These are phyloP conservation scores for Xylariaceae sp. DNA, from an alignment of 2,329 filamentous ascomycete genomes.

Conservation along the genomic window DNA sequence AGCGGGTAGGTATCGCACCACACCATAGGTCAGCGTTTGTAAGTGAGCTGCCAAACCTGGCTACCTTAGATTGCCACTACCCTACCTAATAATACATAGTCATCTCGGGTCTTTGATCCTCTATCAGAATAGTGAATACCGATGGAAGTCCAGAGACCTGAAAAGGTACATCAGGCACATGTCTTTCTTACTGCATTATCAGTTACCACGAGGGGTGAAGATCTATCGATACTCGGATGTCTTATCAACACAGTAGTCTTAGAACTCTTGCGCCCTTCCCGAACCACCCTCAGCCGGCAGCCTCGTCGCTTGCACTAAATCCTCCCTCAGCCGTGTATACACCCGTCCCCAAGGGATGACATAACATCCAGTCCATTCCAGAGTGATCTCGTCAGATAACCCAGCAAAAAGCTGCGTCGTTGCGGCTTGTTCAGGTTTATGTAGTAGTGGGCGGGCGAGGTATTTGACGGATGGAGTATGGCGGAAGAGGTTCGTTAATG, in stretches of 20 bases:
- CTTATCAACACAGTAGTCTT: slow-evolving; percentile 11
- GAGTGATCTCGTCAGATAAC: slow-evolving; percentile 6
- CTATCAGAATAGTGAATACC: too few species aligned
- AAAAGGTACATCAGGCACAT: too few species aligned
- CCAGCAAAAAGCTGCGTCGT: slow-evolving; percentile 13
- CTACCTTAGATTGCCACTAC: too few species aligned
- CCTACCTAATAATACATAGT: too few species aligned
- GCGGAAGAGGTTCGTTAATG: slow-evolving; percentile 19
- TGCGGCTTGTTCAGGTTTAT: slow-evolving; percentile 13
- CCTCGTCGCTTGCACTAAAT: slow-evolving; percentile 12
- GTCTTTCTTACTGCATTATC: too few species aligned
- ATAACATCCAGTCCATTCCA: slow-evolving; percentile 11
- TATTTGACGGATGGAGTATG: slow-evolving; percentile 15
- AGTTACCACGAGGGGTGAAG: too few species aligned
- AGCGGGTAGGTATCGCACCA: too few species aligned
- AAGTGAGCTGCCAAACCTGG: too few species aligned
- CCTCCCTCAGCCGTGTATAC: slow-evolving; percentile 3
- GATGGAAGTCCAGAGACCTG: too few species aligned
- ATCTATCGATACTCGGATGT: slow-evolving; percentile 6
- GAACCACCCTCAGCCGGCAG: slow-evolving; percentile 10
- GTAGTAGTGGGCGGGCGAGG: slow-evolving; percentile 16
- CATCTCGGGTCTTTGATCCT: too few species aligned
- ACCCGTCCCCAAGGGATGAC: slow-evolving; percentile 14
- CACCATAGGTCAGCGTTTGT: too few species aligned
- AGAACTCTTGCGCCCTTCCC: slow-evolving; percentile 15